A percentile compares a stretch with the other conserved stretches of the same genome.
These are phyloP conservation scores for Saturnispora mendoncae DNA, from an alignment of 805 yeast genomes.

Conservation along the genomic window DNA sequence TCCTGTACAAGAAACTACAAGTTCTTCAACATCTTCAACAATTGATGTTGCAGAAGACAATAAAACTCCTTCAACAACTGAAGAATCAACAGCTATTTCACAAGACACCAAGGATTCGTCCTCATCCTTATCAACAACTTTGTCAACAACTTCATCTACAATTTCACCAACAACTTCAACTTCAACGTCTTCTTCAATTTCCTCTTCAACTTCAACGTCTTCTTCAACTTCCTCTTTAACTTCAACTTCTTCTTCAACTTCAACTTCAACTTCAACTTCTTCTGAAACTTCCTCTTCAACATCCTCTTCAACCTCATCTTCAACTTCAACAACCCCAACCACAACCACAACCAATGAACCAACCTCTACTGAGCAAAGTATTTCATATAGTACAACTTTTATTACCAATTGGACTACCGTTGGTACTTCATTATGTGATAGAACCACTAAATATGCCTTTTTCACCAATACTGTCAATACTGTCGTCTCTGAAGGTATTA, in stretches of 20 bases:
- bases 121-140: too few species aligned
- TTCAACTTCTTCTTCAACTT: constrained; percentile 9
- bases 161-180: too few species aligned
- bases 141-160: too few species aligned
- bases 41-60: too few species aligned
- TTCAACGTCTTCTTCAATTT: constrained; percentile 8
- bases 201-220: constrained; percentile 7
- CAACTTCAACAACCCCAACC: constrained; percentile 19
- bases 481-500: neutral
- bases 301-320: constrained; percentile 13
- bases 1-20: too few species aligned
- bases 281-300: constrained; percentile 14
- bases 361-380: neutral
- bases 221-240: constrained; percentile 9
- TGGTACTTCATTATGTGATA: constrained; percentile 21
- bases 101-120: too few species aligned
- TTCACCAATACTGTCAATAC: constrained; percentile 12
- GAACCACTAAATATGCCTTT: constrained; percentile 17
- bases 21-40: too few species aligned
- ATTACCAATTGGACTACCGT: constrained; percentile 16
- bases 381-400: constrained; percentile 18
- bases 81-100: too few species aligned
- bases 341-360: constrained; percentile 15
- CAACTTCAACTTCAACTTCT: constrained; percentile 18
- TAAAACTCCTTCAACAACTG: too few species aligned